Base-by-base conservation (phyloP, 176 grass and related monocot genomes). In the Musa beccarii region DNA sequence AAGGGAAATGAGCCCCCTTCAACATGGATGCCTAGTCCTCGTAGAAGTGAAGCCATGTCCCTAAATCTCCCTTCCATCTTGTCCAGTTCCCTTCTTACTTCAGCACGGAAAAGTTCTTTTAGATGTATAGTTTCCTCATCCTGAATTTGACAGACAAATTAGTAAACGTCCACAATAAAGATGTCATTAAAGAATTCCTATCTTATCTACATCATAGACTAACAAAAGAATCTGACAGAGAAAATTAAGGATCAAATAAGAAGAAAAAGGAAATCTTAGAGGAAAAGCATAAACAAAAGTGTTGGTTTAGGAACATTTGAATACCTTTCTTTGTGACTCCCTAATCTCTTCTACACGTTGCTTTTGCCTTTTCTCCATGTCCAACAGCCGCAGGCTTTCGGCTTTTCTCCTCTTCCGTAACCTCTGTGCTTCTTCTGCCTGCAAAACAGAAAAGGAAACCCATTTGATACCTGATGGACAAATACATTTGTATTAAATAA, bases 291-390 rank as follows among this genome's bases (percentile, higher is more conserved):
- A 28, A 19, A 50, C 19, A 54, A 3, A 73, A 51, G 15, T 70
- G 68, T 11, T 68, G 34, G 34, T 43, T 43, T 43, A 43, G 4
- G 34, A 43, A 3, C 34, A 43, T 26, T 71, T 69, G 49, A 62
- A 74, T 56, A 99, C 95, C 90, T 94, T 94, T 82, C 76, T 86
- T 75, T 94, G 86, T 56, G 86, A 89, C 80, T 99, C 88, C 59
- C 91, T 91, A 57, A 99, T 79, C 83, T 99, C 90, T 78, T 99
- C 84, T 49, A 99, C 14, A 61, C 96, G 86, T 87, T 94, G 96
- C 73, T 99, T 99, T 76, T 99, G 96, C 75, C 91, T 92, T 81
- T 81, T 99, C 83, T 89, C 83, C 88, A 99, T 89, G 76, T 94
- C 85, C 10, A 91, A 69, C 73, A 89, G 15, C 56, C 95, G 86